A percentile compares a stretch with the other conserved stretches of the same genome.
Conservation (phyloP, 2,329 filamentous ascomycete genomes). For the Chalaropsis thielavioides region DNA sequence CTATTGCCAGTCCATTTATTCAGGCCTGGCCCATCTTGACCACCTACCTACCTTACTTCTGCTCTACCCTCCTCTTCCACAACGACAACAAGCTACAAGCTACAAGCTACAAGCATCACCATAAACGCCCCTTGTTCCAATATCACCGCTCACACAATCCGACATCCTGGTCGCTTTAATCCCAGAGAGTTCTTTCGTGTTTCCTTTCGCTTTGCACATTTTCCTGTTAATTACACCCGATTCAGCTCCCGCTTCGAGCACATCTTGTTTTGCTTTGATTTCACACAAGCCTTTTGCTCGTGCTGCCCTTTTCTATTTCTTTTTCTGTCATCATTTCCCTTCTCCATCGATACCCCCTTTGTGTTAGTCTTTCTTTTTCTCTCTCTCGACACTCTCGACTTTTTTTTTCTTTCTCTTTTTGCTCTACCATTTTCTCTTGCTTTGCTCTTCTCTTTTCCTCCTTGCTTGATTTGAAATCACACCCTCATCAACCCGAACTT, state of each 20-base stretch:
- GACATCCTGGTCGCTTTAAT: not conserved
- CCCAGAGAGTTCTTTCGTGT: not conserved
- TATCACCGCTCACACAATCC: conserved; percentile 7
- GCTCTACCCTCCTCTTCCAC: not conserved
- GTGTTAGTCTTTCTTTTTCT: not conserved
- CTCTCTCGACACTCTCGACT: not conserved
- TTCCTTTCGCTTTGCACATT: conserved; percentile 9
- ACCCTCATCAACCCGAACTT: not conserved
- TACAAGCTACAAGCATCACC: not conserved
- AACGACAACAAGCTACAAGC: not conserved
- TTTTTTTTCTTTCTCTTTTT: not conserved
- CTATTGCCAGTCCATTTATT: not conserved
- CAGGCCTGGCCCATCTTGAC: not conserved
- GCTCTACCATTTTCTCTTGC: not conserved
- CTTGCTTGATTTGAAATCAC: not conserved
- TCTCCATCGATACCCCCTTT: not conserved
- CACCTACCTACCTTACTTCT: conserved; percentile 1
- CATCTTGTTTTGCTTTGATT: conserved; percentile 12
- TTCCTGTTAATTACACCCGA: conserved; percentile 5
- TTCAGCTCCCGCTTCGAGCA: conserved; percentile 3
- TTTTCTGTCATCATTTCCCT: not conserved
- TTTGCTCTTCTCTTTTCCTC: not conserved
- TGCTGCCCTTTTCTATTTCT: not conserved
- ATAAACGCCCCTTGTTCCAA: not conserved
- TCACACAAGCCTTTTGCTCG: not conserved